These are phyloP conservation scores for Tinospora cordifolia DNA, from an alignment of 164 flowering plant species.

Conservation along the genomic window DNA sequence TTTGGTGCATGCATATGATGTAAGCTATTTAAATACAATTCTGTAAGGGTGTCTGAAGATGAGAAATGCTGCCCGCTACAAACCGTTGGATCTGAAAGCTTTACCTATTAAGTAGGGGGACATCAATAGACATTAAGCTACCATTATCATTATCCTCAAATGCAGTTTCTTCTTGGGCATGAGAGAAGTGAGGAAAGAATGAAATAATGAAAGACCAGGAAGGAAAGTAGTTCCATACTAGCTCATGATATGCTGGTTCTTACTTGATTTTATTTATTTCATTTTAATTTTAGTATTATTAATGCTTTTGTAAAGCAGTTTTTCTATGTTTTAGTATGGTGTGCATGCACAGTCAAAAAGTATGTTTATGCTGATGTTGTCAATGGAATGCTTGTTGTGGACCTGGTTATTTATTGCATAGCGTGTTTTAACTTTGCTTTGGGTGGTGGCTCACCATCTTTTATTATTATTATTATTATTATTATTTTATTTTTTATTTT, in stretches of 20 bases:
- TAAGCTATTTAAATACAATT: no score
- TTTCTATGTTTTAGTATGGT: not conserved
- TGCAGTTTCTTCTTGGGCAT: no score
- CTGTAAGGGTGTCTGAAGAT: not conserved
- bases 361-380: not conserved
- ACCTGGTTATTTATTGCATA: not conserved
- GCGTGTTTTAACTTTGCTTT: not conserved
- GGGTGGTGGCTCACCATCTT: not conserved
- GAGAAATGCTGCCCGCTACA: not conserved
- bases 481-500: no score
- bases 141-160: no score
- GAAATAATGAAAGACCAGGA: no score
- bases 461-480: conserved; percentile 7
- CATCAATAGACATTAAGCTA: no score
- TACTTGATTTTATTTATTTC: not conserved
- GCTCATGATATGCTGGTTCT: not conserved
- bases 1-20: no score
- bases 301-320: not conserved
- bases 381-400: not conserved
- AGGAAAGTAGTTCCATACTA: not conserved
- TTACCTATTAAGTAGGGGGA: no score
- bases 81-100: no score
- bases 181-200: no score
- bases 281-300: no score
- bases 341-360: not conserved